These are phyloP conservation scores for Tylopilus felleus DNA, from an alignment of 768 basidiomycete genomes.

Conservation along the genomic window DNA sequence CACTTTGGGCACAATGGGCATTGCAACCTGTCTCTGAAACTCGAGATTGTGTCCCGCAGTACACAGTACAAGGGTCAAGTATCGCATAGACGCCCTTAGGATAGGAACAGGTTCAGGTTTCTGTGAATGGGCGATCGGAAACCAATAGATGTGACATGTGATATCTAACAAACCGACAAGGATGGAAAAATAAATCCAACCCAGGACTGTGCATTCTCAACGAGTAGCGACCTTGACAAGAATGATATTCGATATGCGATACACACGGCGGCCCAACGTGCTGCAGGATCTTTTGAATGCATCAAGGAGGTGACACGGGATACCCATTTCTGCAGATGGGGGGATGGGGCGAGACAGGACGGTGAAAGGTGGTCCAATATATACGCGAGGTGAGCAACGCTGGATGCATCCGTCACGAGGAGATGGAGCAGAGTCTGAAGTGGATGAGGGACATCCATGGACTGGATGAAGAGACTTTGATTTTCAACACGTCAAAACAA, in stretches of 20 bases:
- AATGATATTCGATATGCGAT: conserved; percentile 65
- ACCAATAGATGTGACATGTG: conserved; percentile 13
- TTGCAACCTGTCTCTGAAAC: conserved; percentile 75
- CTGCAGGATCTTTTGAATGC: conserved; percentile 72
- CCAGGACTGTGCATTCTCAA: conserved; percentile 75
- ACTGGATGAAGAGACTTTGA: conserved; percentile 2
- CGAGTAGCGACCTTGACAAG: conserved; percentile 55
- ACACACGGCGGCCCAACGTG: conserved; percentile 77
- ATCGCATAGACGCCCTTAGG: conserved; percentile 61
- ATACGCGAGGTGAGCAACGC: conserved; percentile 56
- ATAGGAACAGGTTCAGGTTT: conserved; percentile 64
- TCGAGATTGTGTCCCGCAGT: conserved; percentile 61
- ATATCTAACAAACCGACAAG: conserved; percentile 58
- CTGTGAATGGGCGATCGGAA: conserved; percentile 37
- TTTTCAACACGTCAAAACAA: conserved; percentile 35
- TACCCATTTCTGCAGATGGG: conserved; percentile 73
- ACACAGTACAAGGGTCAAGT: conserved; percentile 60
- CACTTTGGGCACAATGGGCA: conserved; percentile 72
- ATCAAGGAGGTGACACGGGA: conserved; percentile 70
- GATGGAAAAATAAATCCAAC: conserved; percentile 58
- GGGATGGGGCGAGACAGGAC: conserved; percentile 54
- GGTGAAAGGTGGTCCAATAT: conserved; percentile 53
- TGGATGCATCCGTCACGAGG: conserved; percentile 63
- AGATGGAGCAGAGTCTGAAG: conserved; percentile 65
- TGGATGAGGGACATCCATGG: conserved; percentile 49